Evolutionary conservation across 306 rosid species (phyloP).

Genomic region (Bauhinia variegata): DNA sequence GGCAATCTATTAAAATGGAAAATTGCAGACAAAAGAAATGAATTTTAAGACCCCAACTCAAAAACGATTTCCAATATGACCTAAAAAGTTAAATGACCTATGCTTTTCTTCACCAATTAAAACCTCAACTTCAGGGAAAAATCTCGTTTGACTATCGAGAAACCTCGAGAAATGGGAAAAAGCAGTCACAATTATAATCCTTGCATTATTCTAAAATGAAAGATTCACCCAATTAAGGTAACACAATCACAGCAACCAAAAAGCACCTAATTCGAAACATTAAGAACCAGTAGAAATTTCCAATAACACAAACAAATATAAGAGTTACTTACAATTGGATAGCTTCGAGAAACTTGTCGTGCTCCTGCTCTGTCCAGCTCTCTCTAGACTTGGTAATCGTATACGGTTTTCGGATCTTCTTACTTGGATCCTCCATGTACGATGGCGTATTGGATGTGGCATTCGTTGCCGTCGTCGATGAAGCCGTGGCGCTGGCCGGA

Average conservation of each 20-base stretch:
- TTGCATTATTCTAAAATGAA: constrained; percentile 1
- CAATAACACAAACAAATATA: too few relatives aligned
- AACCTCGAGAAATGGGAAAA: background rate
- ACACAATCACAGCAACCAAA: constrained; percentile 11
- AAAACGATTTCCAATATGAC: constrained; percentile 4
- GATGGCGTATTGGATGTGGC: too few relatives aligned
- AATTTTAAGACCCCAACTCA: constrained; percentile 22
- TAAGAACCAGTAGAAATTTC: too few relatives aligned
- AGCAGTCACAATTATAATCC: constrained; percentile 7
- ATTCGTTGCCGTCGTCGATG: constrained; percentile 2
- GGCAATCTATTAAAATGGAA: background rate
- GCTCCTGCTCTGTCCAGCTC: constrained; percentile 43
- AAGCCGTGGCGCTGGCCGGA: too few relatives aligned
- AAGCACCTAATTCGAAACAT: too few relatives aligned
- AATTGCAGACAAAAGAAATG: background rate
- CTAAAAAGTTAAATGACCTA: background rate
- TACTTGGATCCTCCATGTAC: constrained; percentile 50
- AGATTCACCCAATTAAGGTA: constrained; percentile 2
- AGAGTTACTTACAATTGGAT: too few relatives aligned
- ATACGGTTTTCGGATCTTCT: constrained; percentile 89
- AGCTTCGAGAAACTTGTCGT: constrained; percentile 35
- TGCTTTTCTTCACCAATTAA: background rate
- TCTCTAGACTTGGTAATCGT: constrained; percentile 93
- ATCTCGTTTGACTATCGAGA: constrained; percentile 14
- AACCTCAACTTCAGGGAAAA: background rate